phyloP scores from a whole-genome alignment of 495 filamentous ascomycete genomes.

The Neurospora tetrasperma region DNA sequence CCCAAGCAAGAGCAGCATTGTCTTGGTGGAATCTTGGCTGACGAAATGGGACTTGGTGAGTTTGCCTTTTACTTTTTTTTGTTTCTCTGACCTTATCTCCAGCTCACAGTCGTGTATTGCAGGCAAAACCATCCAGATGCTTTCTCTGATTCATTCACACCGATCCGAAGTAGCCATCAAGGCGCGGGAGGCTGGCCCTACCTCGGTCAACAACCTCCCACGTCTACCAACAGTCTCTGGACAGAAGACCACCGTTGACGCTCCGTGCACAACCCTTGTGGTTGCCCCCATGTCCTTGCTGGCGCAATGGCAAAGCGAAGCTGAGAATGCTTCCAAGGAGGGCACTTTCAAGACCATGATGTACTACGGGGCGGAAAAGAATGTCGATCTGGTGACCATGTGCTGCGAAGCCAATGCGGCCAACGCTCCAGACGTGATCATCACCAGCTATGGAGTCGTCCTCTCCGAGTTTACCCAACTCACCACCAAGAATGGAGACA shows the following conservation, averaged over 20 bases:
- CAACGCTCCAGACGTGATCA: slow-evolving; percentile 76
- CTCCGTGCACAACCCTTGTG: slow-evolving; percentile 86
- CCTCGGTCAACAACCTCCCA: slow-evolving; percentile 38
- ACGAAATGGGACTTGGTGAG: slow-evolving; percentile 68
- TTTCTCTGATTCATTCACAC: slow-evolving; percentile 83
- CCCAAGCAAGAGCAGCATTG: slow-evolving; percentile 91
- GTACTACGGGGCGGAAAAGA: slow-evolving; percentile 86
- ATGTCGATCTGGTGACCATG: slow-evolving; percentile 58
- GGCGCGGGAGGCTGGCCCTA: slow-evolving; percentile 45
- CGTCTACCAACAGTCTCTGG: slow-evolving; percentile 44
- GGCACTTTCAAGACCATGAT: slow-evolving; percentile 75
- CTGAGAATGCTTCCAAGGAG: slow-evolving; percentile 71
- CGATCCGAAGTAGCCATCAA: slow-evolving; percentile 44
- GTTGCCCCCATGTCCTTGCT: slow-evolving; percentile 91
- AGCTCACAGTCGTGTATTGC: background rate
- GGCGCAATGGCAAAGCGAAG: slow-evolving; percentile 93
- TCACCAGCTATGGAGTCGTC: slow-evolving; percentile 92
- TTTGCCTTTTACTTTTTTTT: background rate
- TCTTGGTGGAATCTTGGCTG: slow-evolving; percentile 84
- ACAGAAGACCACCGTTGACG: slow-evolving; percentile 42
- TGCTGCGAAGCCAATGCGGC: slow-evolving; percentile 65
- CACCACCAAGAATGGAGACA: slow-evolving; percentile 43
- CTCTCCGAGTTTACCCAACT: slow-evolving; percentile 80
- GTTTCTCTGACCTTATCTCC: background rate
- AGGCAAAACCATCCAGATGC: slow-evolving; percentile 94